Evolutionary conservation across 345 rosid genomes (phyloP).

Genomic region (Turnera subulata): DNA sequence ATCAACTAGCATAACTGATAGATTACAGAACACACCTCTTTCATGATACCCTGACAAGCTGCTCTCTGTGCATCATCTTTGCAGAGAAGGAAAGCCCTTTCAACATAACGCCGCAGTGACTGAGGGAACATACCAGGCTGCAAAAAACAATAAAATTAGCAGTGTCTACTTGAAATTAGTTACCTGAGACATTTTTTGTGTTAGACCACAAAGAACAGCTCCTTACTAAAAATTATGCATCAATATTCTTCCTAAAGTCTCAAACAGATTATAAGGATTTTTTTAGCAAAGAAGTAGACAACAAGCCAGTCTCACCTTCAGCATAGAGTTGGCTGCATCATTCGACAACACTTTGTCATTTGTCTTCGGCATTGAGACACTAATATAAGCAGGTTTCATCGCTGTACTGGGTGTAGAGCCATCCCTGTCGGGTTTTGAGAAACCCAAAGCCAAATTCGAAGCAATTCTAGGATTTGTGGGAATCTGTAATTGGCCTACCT

Average conservation of each 20-base stretch:
- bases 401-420: slow-evolving; percentile 33
- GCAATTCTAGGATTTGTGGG: slow-evolving; percentile 98
- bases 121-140: slow-evolving; percentile 76
- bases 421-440: slow-evolving; percentile 64
- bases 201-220: neutral
- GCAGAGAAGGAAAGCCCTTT: slow-evolving; percentile 83
- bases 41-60: slow-evolving; percentile 71
- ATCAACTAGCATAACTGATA: no score
- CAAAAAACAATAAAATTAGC: slow-evolving; percentile 22
- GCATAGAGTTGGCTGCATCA: slow-evolving; percentile 56
- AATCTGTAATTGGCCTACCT: slow-evolving; percentile 84
- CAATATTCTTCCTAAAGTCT: neutral
- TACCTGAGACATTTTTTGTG: no score
- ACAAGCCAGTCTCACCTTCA: slow-evolving; percentile 51
- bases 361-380: slow-evolving; percentile 65
- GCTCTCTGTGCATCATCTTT: slow-evolving; percentile 60
- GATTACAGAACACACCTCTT: slow-evolving; percentile 47
- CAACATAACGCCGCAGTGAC: slow-evolving; percentile 78
- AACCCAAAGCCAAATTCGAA: slow-evolving; percentile 75
- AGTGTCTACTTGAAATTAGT: slow-evolving; percentile 6
- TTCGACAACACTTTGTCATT: slow-evolving; percentile 39
- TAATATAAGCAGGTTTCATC: slow-evolving; percentile 78
- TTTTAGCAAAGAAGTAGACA: slow-evolving; percentile 1
- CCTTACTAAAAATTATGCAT: neutral
- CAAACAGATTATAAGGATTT: neutral